Percentiles rank a stretch among this genome's conserved stretches.
Evolutionary conservation across 2,329 filamentous ascomycete genomes (phyloP).

Genomic region (Rugonectria rugulosa): DNA sequence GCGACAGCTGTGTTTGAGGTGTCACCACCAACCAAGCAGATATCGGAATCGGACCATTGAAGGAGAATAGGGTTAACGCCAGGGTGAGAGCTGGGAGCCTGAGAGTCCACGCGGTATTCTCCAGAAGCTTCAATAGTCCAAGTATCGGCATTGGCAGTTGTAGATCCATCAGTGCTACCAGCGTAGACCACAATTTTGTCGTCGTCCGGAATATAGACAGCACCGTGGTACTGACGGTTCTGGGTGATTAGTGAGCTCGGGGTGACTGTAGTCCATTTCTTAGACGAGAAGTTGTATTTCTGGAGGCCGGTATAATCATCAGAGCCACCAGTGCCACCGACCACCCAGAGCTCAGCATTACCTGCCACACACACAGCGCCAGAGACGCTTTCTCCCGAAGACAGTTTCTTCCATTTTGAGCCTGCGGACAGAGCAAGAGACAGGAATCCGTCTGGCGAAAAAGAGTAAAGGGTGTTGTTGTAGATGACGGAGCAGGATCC

Average conservation of each 20-base stretch:
- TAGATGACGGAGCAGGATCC: conserved; percentile 84
- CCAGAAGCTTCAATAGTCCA: conserved; percentile 74
- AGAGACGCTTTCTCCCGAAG: conserved; percentile 72
- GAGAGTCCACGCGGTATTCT: conserved; percentile 70
- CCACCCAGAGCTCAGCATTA: conserved; percentile 76
- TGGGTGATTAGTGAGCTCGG: conserved; percentile 62
- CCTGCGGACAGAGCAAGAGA: conserved; percentile 73
- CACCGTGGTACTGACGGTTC: conserved; percentile 77
- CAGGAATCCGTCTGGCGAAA: conserved; percentile 77
- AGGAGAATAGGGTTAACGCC: conserved; percentile 75
- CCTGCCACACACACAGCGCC: conserved; percentile 76
- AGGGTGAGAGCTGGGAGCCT: conserved; percentile 66
- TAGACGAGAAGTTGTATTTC: conserved; percentile 63
- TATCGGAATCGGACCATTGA: conserved; percentile 74
- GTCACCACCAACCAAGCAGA: conserved; percentile 77
- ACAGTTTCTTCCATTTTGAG: conserved; percentile 73
- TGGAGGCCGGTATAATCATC: conserved; percentile 78
- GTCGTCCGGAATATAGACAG: conserved; percentile 74
- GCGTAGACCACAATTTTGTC: conserved; percentile 82
- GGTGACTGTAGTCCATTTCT: conserved; percentile 59
- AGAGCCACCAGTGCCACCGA: conserved; percentile 72
- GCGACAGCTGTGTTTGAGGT: conserved; percentile 70
- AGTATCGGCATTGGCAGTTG: conserved; percentile 71
- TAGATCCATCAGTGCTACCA: conserved; percentile 70
- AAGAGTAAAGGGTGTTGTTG: conserved; percentile 85